These are phyloP conservation scores for Coemansia sp. DNA, from an alignment of 192 early-diverging fungal species.

Conservation along the genomic window DNA sequence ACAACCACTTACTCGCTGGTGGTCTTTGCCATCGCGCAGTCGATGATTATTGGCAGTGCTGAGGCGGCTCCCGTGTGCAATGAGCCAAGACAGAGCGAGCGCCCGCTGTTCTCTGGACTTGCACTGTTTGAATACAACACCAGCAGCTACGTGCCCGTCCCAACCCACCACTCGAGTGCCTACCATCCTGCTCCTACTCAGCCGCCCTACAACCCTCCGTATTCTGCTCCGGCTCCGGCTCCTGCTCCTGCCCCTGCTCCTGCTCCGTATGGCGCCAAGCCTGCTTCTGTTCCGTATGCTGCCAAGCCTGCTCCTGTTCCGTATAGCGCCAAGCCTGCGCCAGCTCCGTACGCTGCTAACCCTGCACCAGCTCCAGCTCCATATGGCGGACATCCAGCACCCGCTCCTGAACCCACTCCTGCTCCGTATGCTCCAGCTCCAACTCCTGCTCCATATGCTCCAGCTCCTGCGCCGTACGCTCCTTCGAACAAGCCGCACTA, in stretches of 20 bases:
- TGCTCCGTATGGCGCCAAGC: neutral
- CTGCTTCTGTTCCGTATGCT: constrained; percentile 7
- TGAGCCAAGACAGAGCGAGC: neutral
- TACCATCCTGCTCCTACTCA: neutral
- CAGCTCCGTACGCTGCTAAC: constrained; percentile 4
- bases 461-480: constrained; percentile 1
- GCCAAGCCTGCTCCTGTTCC: constrained; percentile 4
- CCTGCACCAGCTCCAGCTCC: neutral
- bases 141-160: neutral
- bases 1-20: constrained; percentile 41
- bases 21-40: constrained; percentile 28
- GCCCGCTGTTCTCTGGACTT: constrained; percentile 11
- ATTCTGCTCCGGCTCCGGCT: neutral
- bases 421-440: constrained; percentile 1
- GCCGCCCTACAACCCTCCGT: neutral
- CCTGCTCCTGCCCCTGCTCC: neutral
- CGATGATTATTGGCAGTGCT: constrained; percentile 5
- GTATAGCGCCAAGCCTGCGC: neutral
- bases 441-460: constrained; percentile 6
- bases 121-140: constrained; percentile 12
- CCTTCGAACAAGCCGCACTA: constrained; percentile 1
- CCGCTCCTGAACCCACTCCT: no score
- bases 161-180: neutral
- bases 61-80: neutral
- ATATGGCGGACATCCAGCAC: no score